Conservation (phyloP, 2,329 filamentous ascomycete species). For the Chaetoscypha palmicola region DNA sequence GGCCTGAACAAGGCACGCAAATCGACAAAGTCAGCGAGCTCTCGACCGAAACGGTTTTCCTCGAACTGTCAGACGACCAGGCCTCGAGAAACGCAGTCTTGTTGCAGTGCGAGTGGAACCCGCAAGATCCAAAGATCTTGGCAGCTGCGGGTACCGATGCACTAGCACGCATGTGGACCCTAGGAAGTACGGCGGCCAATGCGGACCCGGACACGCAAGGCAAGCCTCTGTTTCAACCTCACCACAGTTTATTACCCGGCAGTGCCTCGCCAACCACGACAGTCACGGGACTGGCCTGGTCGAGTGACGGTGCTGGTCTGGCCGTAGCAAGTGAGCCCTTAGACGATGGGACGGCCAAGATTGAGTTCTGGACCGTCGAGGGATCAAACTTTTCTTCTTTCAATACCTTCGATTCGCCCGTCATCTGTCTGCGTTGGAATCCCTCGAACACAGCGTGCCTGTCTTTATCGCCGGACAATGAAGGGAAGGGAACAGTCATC, state of each 20-base stretch:
- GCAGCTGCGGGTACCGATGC: constrained; percentile 63
- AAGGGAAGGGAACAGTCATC: constrained; percentile 45
- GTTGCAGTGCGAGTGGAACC: constrained; percentile 64
- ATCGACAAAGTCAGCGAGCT: constrained; percentile 58
- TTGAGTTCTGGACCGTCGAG: constrained; percentile 50
- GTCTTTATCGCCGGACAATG: constrained; percentile 49
- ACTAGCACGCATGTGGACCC: constrained; percentile 62
- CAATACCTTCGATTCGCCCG: constrained; percentile 51
- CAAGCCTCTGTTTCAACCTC: constrained; percentile 27
- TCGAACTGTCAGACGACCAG: constrained; percentile 41
- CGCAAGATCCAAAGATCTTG: constrained; percentile 55
- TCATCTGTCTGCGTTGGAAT: constrained; percentile 57
- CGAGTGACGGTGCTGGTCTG: constrained; percentile 47
- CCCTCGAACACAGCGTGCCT: constrained; percentile 48
- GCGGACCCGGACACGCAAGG: constrained; percentile 29
- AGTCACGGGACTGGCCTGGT: constrained; percentile 56
- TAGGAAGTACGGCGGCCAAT: constrained; percentile 45
- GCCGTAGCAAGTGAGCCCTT: constrained; percentile 50
- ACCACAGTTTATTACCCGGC: constrained; percentile 45
- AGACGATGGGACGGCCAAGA: constrained; percentile 40
- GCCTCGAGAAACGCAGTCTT: constrained; percentile 49
- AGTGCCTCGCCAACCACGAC: constrained; percentile 45
- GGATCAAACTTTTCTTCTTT: constrained; percentile 46
- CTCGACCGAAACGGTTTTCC: constrained; percentile 51
- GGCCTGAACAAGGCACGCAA: constrained; percentile 57